A percentile compares a stretch with the other conserved stretches of the same genome.
Conservation (phyloP, 176 grass and related monocot genomes). For the Phragmites australis region DNA sequence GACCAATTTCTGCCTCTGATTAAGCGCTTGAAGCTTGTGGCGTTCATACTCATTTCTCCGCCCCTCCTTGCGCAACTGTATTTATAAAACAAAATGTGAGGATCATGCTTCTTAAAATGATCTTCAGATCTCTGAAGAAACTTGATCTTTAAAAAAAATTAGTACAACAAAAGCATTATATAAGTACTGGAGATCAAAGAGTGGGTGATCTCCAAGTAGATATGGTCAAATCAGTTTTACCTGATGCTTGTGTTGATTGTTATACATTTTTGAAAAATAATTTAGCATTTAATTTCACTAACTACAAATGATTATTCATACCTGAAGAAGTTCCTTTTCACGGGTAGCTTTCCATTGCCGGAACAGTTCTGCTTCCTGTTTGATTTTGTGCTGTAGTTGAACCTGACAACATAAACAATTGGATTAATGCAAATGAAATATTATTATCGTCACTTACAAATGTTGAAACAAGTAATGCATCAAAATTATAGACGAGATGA, state of each 20-base stretch:
- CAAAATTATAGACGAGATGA: background rate
- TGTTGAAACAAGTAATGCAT: slow-evolving; percentile 12
- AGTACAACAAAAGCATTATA: slow-evolving; percentile 22
- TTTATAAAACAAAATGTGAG: slow-evolving; percentile 31
- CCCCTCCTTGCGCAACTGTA: slow-evolving; percentile 86
- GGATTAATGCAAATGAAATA: background rate
- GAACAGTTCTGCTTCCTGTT: slow-evolving; percentile 97
- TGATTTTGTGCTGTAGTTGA: slow-evolving; percentile 96
- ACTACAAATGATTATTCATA: slow-evolving; percentile 17
- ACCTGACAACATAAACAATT: slow-evolving; percentile 57
- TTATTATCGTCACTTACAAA: background rate
- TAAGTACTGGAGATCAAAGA: background rate
- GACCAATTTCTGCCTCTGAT: slow-evolving; percentile 96
- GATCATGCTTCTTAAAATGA: slow-evolving; percentile 11
- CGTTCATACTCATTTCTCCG: slow-evolving; percentile 97
- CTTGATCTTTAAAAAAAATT: slow-evolving; percentile 11
- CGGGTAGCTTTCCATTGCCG: slow-evolving; percentile 93
- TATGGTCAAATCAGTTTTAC: background rate
- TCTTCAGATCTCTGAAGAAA: background rate
- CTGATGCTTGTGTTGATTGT: slow-evolving; percentile 14
- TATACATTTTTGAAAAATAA: background rate
- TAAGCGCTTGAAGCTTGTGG: slow-evolving; percentile 95
- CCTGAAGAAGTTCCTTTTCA: slow-evolving; percentile 98
- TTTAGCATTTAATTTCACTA: slow-evolving; percentile 13
- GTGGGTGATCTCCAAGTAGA: background rate